phyloP scores from a whole-genome alignment of 2,329 filamentous ascomycete species.

The Fusarium transvaalense region DNA sequence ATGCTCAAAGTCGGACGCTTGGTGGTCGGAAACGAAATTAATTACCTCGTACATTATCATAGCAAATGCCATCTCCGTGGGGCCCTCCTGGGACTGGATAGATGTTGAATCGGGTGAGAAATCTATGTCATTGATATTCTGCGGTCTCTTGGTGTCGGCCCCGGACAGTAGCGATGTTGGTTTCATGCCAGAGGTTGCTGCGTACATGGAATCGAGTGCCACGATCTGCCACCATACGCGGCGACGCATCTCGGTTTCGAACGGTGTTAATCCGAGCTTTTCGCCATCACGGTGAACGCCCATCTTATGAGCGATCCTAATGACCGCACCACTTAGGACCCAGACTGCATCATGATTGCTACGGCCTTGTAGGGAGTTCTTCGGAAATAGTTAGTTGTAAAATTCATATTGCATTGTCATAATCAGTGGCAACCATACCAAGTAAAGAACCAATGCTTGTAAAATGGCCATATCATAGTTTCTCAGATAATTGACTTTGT shows the following conservation, averaged over 20 bases:
- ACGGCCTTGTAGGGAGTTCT: conserved; percentile 5
- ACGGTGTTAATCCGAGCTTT: not conserved
- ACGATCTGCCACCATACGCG: conserved; percentile 24
- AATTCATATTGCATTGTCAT: too few relatives aligned
- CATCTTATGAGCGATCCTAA: conserved; percentile 19
- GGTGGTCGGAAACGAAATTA: conserved; percentile 5
- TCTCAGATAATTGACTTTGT: conserved; percentile 9
- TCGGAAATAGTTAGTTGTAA: too few relatives aligned
- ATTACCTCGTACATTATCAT: conserved; percentile 1
- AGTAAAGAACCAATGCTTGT: not conserved
- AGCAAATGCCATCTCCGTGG: conserved; percentile 18
- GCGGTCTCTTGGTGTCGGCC: conserved; percentile 7
- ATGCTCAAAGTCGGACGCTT: conserved; percentile 1
- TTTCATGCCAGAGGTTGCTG: conserved; percentile 15
- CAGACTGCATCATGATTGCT: conserved; percentile 20
- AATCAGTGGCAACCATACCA: not conserved
- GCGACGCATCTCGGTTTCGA: conserved; percentile 19
- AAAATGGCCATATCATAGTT: conserved; percentile 17
- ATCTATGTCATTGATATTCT: conserved; percentile 4
- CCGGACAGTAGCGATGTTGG: not conserved
- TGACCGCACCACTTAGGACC: conserved; percentile 11
- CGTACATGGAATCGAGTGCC: conserved; percentile 19
- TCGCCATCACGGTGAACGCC: conserved; percentile 20
- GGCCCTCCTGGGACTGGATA: not conserved
- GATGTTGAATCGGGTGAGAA: not conserved